Evolutionary conservation across 1,284 basidiomycete genomes (phyloP).

Genomic region (Moesziomyces sp.): DNA sequence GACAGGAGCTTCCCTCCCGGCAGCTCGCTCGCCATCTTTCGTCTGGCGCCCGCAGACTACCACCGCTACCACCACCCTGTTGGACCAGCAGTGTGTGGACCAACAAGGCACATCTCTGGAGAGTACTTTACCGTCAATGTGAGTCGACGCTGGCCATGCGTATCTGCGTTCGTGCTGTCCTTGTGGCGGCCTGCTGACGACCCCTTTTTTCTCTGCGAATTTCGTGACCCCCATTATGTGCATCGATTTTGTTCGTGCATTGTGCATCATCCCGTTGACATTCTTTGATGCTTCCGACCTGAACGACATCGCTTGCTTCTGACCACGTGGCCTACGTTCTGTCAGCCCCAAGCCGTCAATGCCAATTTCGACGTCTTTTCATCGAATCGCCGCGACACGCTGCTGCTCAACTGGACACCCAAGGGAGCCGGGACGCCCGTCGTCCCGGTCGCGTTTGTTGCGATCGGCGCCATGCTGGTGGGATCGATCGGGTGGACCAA

Average conservation of each 20-base stretch:
- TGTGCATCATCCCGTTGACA: not conserved
- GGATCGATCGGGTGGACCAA: conserved; percentile 78
- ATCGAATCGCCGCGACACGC: conserved; percentile 51
- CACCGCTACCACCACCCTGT: conserved; percentile 95
- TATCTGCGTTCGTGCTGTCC: conserved; percentile 76
- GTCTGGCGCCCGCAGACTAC: conserved; percentile 87
- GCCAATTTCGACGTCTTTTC: conserved; percentile 63
- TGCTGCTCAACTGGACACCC: conserved; percentile 49
- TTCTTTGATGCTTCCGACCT: not conserved
- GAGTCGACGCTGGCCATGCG: conserved; percentile 75
- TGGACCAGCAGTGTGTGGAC: conserved; percentile 74
- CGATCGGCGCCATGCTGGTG: conserved; percentile 71
- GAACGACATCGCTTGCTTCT: not conserved
- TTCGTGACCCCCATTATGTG: conserved; percentile 11
- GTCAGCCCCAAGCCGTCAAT: conserved; percentile 57
- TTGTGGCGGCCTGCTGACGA: not conserved
- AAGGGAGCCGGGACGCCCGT: conserved; percentile 17
- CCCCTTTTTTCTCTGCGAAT: not conserved
- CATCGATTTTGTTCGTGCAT: not conserved
- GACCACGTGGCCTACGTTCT: conserved; percentile 1
- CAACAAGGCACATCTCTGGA: conserved; percentile 71
- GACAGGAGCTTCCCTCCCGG: conserved; percentile 49
- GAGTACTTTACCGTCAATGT: conserved; percentile 72
- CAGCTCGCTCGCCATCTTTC: conserved; percentile 75
- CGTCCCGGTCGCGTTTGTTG: conserved; percentile 52